Percentiles rank a stretch among this genome's conserved stretches.
Evolutionary conservation across 768 basidiomycete genomes (phyloP).

Genomic region (Leucosporidium scottii): DNA sequence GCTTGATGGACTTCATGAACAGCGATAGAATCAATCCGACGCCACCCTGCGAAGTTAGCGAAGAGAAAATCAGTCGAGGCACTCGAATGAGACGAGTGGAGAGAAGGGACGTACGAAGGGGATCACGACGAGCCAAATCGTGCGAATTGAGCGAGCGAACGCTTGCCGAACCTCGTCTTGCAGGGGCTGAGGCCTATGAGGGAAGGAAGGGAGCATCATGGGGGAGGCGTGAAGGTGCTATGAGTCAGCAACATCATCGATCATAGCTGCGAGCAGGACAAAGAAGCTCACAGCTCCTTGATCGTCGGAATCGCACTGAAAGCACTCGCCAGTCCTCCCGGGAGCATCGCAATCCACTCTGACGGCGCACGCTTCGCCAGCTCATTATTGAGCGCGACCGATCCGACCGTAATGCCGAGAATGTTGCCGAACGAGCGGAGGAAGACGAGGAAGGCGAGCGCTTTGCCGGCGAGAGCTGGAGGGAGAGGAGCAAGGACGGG

Average conservation of each 20-base stretch:
- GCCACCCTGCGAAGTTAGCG: neutral
- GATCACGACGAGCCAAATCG: conserved; percentile 4
- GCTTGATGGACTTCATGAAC: neutral
- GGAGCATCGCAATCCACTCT: conserved; percentile 38
- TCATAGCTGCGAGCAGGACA: too few relatives aligned
- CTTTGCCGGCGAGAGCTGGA: conserved; percentile 45
- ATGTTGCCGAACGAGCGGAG: conserved; percentile 39
- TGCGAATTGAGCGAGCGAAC: neutral
- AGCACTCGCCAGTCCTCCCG: neutral
- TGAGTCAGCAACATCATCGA: too few relatives aligned
- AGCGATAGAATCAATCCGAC: neutral
- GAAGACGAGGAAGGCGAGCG: conserved; percentile 34
- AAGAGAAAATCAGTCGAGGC: neutral
- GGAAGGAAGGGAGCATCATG: too few relatives aligned
- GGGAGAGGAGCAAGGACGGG: conserved; percentile 50
- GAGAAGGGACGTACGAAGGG: neutral
- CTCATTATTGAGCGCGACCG: conserved; percentile 49
- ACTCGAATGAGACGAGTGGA: too few relatives aligned
- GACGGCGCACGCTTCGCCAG: conserved; percentile 46
- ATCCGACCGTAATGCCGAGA: conserved; percentile 52
- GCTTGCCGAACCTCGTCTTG: neutral
- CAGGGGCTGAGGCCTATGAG: neutral
- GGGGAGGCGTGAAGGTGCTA: too few relatives aligned
- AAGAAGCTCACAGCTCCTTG: neutral
- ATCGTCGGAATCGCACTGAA: neutral